Base-by-base conservation (phyloP, 2,329 filamentous ascomycete genomes). In the Pseudogymnoascus sp. region DNA sequence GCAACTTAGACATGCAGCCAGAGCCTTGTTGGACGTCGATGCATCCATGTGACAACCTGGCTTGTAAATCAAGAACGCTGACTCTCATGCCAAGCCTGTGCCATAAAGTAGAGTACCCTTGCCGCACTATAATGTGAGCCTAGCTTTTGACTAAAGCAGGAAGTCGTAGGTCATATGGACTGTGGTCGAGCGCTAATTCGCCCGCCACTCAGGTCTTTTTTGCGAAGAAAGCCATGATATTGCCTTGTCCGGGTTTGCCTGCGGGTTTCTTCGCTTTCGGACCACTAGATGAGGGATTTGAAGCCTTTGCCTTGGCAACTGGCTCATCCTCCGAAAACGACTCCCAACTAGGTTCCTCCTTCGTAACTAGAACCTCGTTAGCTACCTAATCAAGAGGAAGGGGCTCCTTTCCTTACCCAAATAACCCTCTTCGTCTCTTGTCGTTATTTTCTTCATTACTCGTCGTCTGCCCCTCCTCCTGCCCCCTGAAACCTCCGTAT, bases 291-390 rank as follows among this genome's bases (percentile, higher is more conserved):
- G 72, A 73, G 67, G 48, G 70, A 62, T 59, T 68, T 69, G 51
- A 68, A 60, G 75, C 66, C 64, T 85, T 87, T 5, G 78, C 70
- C 70, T 84, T 85, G 7, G 77, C 74, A 33, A 80, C 79, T 21
- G 86, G 83, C 67, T 96, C 92, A 66, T 96, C 92, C 72, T 97
- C 92, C 0, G 91, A 96, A 77, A 95, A 96, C 0, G 89, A 93
- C 73, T 97, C 92, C 92, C 92, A 97, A 0, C 82, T 88, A 0
- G 83, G 77, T 71, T 96, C 91, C 74, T 95, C 90, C 67, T 88
- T 88, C 1, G 92, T 96, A 33, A 96, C 92, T 94, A 68, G 39
- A 65, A 62, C 51, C 10, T 59, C 12, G 12, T 65, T 51, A 67
- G 63, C 12, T 44, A 66, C 55, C 35, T 21, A 31, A n/a, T 13